Conservation (phyloP, 2,329 filamentous ascomycete species). For the Trichoderma sp. region DNA sequence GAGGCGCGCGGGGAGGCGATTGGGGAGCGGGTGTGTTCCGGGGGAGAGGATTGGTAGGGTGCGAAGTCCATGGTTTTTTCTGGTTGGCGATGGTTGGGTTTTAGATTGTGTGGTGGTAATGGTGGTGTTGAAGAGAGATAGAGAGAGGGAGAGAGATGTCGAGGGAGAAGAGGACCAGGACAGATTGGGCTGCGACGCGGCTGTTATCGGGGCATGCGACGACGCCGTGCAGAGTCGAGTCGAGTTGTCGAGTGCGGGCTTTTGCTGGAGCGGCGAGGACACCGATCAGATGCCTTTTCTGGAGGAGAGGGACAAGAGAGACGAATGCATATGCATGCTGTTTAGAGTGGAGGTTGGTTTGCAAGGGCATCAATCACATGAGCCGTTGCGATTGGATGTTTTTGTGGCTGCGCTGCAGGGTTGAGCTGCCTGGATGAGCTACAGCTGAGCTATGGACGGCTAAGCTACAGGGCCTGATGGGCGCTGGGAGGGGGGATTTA, state of each 20-base stretch:
- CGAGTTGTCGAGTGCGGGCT: neutral
- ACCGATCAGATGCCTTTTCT: neutral
- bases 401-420: neutral
- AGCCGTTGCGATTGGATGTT: neutral
- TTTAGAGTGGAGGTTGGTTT: neutral
- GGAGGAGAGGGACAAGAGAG: neutral
- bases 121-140: neutral
- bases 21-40: slow-evolving; percentile 80
- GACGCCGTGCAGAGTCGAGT: neutral
- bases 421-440: neutral
- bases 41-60: slow-evolving; percentile 90
- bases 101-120: neutral
- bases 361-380: slow-evolving; percentile 1
- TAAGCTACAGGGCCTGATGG: neutral
- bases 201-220: neutral
- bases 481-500: neutral
- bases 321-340: neutral
- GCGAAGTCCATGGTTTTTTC: slow-evolving; percentile 75
- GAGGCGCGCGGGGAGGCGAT: slow-evolving; percentile 54
- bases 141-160: neutral
- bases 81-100: neutral
- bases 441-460: neutral
- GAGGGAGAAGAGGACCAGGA: neutral
- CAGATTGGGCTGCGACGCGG: neutral
- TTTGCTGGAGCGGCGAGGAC: neutral